Evolutionary conservation across 2,329 filamentous ascomycete species (phyloP).

Genomic region (Fusarium secorum): DNA sequence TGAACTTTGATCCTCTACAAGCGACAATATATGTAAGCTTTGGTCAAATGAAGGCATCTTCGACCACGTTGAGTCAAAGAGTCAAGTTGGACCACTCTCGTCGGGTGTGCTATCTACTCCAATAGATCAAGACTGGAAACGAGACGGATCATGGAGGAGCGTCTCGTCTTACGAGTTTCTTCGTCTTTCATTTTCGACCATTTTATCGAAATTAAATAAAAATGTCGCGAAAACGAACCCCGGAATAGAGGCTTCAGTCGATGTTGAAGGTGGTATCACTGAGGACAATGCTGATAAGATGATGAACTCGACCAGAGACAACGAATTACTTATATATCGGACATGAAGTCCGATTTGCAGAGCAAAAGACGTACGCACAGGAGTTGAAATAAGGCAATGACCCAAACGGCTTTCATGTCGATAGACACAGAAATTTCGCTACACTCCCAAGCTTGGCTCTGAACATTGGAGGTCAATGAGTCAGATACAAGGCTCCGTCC

Average conservation of each 20-base stretch:
- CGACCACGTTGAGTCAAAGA: background rate
- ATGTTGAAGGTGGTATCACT: background rate
- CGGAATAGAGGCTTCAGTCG: background rate
- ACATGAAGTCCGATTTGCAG: background rate
- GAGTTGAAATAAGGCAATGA: background rate
- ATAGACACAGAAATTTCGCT: background rate
- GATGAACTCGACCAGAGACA: background rate
- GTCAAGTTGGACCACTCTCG: background rate
- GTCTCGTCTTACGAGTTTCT: background rate
- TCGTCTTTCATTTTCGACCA: accelerated
- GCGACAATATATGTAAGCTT: background rate
- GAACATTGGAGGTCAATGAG: too few relatives aligned
- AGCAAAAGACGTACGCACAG: background rate
- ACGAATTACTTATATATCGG: background rate
- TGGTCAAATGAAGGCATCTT: background rate
- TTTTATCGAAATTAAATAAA: background rate
- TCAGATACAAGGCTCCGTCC: too few relatives aligned
- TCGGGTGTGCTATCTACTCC: background rate
- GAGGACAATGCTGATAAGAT: background rate
- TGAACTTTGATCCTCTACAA: background rate
- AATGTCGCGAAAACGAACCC: accelerated
- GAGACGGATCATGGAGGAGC: background rate
- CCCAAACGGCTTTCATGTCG: background rate
- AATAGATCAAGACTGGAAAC: background rate
- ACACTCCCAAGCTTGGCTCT: background rate